Evolutionary conservation across 495 filamentous ascomycete genomes (phyloP), one percentile per base, ranked within the genome.

Genomic region (Talaromyces liani): DNA sequence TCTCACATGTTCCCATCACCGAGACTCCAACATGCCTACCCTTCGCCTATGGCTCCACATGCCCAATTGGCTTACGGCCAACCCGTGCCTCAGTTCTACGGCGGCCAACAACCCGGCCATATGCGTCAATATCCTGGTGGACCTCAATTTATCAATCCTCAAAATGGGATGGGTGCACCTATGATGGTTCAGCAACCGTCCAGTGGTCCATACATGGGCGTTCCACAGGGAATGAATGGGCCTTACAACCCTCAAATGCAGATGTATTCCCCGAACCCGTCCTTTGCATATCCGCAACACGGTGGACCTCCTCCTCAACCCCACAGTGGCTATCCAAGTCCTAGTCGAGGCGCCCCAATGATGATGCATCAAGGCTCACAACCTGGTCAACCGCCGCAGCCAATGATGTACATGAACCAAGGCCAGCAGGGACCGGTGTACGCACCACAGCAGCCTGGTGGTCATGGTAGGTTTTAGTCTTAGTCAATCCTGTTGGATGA

Each of bases 321-420:
- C 12, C 82, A 88, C 3, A 93, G 87, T 68, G 90, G 90, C 18
- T 96, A 88, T 73, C 89, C 90, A n/a, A 93, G 90, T 69, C 91
- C 91, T 1, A 85, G 90, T 59, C 83, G 90, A 20, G 84, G 84
- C 27, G 84, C 89, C 1, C 91, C 90, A 2, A 88, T 93, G 77
- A 93, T 93, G 90, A 90, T 91, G 84, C 88, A 91, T 68, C 82
- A 85, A 72, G 87, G 87, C 58, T 92, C 89, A 22, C 89, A 91
- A 65, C 87, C 88, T 65, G 88, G 88, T 16, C 88, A 91, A 65
- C 75, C 78, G 54, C 76, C 80, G 6, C 80, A 79, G 64, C 72
- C 72, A 60, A 78, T 82, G 58, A 83, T 90, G 70, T 90, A 83
- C 59, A 87, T 90, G 85, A 83, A 83, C 61, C 87, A 86, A 33